phyloP scores from a whole-genome alignment of 164 flowering plant genomes.

The Vitis cinerea region DNA sequence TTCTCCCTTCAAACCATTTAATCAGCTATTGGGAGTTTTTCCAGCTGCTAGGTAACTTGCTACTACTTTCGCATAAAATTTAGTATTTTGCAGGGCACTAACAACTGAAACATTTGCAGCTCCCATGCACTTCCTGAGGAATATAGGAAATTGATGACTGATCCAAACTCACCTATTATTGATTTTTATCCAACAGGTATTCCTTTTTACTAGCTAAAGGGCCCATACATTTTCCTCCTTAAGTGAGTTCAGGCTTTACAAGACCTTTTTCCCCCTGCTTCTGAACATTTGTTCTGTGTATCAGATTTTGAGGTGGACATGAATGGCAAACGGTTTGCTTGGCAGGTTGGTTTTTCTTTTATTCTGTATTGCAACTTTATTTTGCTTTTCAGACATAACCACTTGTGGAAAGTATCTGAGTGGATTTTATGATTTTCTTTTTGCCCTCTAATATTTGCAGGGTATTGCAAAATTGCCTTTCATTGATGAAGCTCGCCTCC shows the following conservation, averaged over 20 bases:
- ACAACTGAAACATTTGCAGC: constrained; percentile 42
- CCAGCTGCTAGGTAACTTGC: constrained; percentile 92
- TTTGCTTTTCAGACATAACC: not conserved
- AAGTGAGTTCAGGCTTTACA: not conserved
- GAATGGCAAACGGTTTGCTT: constrained; percentile 93
- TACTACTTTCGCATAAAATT: not conserved
- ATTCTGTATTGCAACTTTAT: not conserved
- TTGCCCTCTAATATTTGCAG: constrained; percentile 26
- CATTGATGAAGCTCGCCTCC: constrained; percentile 90
- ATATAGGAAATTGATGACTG: constrained; percentile 83
- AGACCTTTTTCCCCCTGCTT: not conserved
- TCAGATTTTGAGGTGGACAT: constrained; percentile 99
- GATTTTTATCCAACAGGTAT: constrained; percentile 95
- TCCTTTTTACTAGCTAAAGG: not conserved
- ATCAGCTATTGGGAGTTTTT: constrained; percentile 93
- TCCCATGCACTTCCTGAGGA: constrained; percentile 89
- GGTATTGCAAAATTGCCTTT: constrained; percentile 97
- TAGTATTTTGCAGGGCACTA: not conserved
- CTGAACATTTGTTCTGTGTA: not conserved
- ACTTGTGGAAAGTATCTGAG: not conserved
- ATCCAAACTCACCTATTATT: constrained; percentile 84
- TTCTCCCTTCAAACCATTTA: constrained; percentile 91
- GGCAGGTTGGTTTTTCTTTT: constrained; percentile 70
- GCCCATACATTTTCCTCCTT: not conserved
- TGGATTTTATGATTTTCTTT: constrained; percentile 1